Evolutionary conservation across 1,284 basidiomycete genomes (phyloP), one percentile per base, ranked within the genome.

Genomic region (Mycena sp.): DNA sequence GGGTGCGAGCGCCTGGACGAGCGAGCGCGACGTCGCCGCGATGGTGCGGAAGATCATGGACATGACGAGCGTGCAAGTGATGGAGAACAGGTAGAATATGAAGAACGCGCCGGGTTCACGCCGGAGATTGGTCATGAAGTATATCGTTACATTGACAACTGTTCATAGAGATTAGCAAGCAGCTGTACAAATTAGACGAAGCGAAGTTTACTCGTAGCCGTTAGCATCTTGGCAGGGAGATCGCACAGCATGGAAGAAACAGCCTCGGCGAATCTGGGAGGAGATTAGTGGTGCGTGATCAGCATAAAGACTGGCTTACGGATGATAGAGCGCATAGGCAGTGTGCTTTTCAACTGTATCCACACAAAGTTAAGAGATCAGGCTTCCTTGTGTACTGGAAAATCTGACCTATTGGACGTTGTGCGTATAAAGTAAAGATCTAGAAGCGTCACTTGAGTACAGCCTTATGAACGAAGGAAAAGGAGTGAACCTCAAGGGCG

Each of bases 61-160:
- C 82, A 89, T 88, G 6, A 84, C 78, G n/a, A 90, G 52, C 1
- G 84, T 80, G 60, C 84, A 80, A 1, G 74, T 70, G 60, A 85
- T 80, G 10, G 86, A 69, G 67, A 88, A 84, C 2, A 88, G 65
- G 64, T 84, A 81, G 73, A 83, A 89, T 2, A 76, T 81, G 67
- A 66, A 62, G 25, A 67, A 63, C 1, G 64, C 60, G 17, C 54
- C 60, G 3, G 54, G 62, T 49, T 57, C 68, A n/a, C 64, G 62
- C 32, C 63, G 63, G 16, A 70, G 61, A 43, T 71, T 69, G 2
- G 61, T 63, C 53, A 70, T 59, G 11, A 65, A 63, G 32, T 61
- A 64, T 12, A 69, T 9, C 7, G 61, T 44, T 61, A 63, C 10
- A 40, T 63, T 58, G 29, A 67, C 58, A 29, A 67, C 65, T 66